Conservation (phyloP, 768 basidiomycete species). For the Brasilioporus rufonigricans region DNA sequence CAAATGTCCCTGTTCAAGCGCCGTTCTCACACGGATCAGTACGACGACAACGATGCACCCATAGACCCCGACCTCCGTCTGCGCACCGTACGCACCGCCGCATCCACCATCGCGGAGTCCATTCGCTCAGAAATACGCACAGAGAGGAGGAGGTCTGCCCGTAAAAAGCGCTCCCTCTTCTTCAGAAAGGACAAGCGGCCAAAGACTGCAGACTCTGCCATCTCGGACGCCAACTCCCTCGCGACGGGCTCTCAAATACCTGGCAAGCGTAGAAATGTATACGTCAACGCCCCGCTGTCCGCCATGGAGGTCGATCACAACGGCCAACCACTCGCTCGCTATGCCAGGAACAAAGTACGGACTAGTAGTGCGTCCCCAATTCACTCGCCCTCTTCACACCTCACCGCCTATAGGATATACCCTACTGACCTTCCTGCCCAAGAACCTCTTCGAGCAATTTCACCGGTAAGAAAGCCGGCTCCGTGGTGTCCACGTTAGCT, state of each 20-base stretch:
- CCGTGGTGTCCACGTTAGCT: not conserved
- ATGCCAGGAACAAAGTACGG: slow-evolving; percentile 89
- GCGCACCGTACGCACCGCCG: slow-evolving; percentile 90
- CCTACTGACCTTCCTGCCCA: slow-evolving; percentile 84
- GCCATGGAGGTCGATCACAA: slow-evolving; percentile 60
- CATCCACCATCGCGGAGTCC: slow-evolving; percentile 85
- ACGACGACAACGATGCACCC: slow-evolving; percentile 61
- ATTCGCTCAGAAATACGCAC: slow-evolving; percentile 74
- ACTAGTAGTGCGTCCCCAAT: slow-evolving; percentile 72
- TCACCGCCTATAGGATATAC: slow-evolving; percentile 70
- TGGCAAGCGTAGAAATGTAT: slow-evolving; percentile 69
- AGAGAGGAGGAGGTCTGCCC: slow-evolving; percentile 45
- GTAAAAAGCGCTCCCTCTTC: slow-evolving; percentile 47
- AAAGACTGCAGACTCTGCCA: slow-evolving; percentile 33
- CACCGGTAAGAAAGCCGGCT: slow-evolving; percentile 52
- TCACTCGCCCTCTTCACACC: not conserved
- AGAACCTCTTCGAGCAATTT: slow-evolving; percentile 95
- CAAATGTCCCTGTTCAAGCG: slow-evolving; percentile 40
- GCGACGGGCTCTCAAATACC: slow-evolving; percentile 35
- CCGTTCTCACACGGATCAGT: slow-evolving; percentile 31
- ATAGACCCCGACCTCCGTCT: slow-evolving; percentile 87
- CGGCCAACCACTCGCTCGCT: slow-evolving; percentile 79
- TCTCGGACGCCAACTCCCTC: slow-evolving; percentile 30
- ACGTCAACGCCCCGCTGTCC: slow-evolving; percentile 72
- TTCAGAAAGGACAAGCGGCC: slow-evolving; percentile 59